Evolutionary conservation across 2,329 filamentous ascomycete species (phyloP), one percentile per base, ranked within the genome.

Genomic region (Blastomyces emzantsi): DNA sequence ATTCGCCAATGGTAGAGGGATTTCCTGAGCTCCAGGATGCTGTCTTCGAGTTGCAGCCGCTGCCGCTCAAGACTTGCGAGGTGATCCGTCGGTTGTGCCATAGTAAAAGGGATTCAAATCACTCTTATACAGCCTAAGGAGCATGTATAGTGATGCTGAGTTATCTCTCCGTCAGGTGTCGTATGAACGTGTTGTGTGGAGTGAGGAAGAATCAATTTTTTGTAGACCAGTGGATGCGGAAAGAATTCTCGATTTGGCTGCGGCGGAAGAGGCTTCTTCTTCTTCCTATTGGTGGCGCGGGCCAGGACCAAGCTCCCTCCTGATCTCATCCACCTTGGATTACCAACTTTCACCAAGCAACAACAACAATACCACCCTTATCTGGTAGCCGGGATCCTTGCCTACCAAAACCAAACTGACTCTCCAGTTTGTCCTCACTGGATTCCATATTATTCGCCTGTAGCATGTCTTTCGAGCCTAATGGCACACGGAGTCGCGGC

Each of bases 1-100:
- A 87, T 87, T 67, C 90, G 89, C 93, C 93, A 99, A 78, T 96
- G 88, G 66, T 87, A 86, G 62, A 97, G 82, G 7, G 89, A 87
- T 70, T 88, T 85, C 63, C 85, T 85, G 25, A 97, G 83, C 73
- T 90, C 86, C 60, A 82, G 78, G 57, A 96, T 83, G 67, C 88
- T 91, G 47, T 86, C 83, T 74, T 96, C 90, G 8, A 97, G 86
- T 65, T 87, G 82, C 68, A 83, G 79, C 19, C 90, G 85, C 71
- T 93, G 90, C 66, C 83, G 84, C 74, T 96, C 91, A 52, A 96
- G 82, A 70, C 87, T 83, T 55, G 84, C 78, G 60, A 70, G 66
- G 57, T 66, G 28, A 36, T 64, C 56, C 28, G 63, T 54, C 22
- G 64, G 45, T 55, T 66, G 43, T 64, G 68, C 63, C 63, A 63